Evolutionary conservation across 2,329 filamentous ascomycete species (phyloP).

Genomic region (Myotisia sp.): DNA sequence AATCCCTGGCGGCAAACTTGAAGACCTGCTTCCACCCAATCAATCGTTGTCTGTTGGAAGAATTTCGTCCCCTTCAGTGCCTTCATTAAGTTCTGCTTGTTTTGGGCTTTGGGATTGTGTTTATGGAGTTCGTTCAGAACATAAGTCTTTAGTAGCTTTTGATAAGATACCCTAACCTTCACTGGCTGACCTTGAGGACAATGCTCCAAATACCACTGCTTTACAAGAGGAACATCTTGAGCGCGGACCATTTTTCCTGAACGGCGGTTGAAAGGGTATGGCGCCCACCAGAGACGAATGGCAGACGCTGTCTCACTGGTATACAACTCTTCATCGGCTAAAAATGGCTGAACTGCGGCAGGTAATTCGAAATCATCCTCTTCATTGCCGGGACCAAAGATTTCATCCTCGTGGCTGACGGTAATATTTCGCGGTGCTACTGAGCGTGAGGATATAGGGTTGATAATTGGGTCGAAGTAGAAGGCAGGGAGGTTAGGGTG

Average conservation of each 20-base stretch:
- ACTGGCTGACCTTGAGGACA: conserved; percentile 81
- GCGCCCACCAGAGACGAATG: conserved; percentile 95
- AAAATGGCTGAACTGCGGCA: conserved; percentile 66
- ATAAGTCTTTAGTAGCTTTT: conserved; percentile 90
- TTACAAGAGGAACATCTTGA: conserved; percentile 90
- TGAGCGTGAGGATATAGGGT: conserved; percentile 88
- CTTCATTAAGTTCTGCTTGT: conserved; percentile 79
- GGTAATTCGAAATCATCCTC: conserved; percentile 78
- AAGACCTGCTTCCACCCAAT: conserved; percentile 97
- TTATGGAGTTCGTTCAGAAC: conserved; percentile 95
- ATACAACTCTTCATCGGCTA: conserved; percentile 76
- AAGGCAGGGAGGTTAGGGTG: conserved; percentile 84
- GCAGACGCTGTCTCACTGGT: conserved; percentile 81
- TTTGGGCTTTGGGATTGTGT: conserved; percentile 87
- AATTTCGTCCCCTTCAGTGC: conserved; percentile 95
- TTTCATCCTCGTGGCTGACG: conserved; percentile 78
- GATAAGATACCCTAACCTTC: conserved; percentile 95
- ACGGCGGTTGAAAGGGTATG: conserved; percentile 84
- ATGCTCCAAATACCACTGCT: conserved; percentile 97
- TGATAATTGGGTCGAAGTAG: conserved; percentile 95
- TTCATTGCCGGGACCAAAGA: conserved; percentile 70
- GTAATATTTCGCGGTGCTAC: conserved; percentile 91
- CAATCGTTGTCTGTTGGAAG: conserved; percentile 97
- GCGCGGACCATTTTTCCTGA: conserved; percentile 94
- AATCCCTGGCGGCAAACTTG: conserved; percentile 97